Evolutionary conservation across 2,329 filamentous ascomycete species (phyloP).

Genomic region (Paraphoma chrysanthemicola): DNA sequence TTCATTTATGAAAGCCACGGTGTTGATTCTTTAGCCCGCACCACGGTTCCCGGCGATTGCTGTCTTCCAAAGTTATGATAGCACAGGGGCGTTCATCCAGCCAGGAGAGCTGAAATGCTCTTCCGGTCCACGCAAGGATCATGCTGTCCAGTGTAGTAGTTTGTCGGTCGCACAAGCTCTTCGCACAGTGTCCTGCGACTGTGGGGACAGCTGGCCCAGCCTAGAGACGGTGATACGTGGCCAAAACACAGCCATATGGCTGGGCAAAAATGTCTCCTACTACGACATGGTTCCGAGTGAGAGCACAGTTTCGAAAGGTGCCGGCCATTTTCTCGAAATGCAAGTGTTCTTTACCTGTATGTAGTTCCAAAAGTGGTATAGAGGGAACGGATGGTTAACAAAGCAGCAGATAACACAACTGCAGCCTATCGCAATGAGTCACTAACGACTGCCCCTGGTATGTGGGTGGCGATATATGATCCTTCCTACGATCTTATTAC

Average conservation of each 20-base stretch:
- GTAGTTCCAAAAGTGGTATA: background rate
- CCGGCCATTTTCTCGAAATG: constrained; percentile 7
- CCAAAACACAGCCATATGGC: constrained; percentile 5
- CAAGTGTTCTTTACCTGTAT: constrained; percentile 12
- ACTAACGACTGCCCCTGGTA: constrained; percentile 3
- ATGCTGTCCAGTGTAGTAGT: constrained; percentile 6
- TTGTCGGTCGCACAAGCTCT: background rate
- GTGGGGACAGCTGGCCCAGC: constrained; percentile 8
- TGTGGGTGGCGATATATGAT: constrained; percentile 13
- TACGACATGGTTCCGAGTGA: constrained; percentile 7
- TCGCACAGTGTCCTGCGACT: constrained; percentile 5
- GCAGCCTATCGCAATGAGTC: background rate
- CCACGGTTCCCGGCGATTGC: constrained; percentile 10
- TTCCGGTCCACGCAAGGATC: constrained; percentile 7
- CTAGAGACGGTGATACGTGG: background rate
- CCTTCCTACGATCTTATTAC: constrained; percentile 1
- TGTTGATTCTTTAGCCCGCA: background rate
- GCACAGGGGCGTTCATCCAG: background rate
- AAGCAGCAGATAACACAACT: background rate
- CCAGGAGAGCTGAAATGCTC: constrained; percentile 8
- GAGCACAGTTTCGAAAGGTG: constrained; percentile 7
- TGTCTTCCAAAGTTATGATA: constrained; percentile 4
- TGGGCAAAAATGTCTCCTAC: constrained; percentile 4
- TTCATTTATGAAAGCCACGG: background rate
- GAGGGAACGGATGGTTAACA: background rate